Evolutionary conservation across 78 protist genomes (phyloP), one percentile per base, ranked within the genome.

Genomic region (Speleostelium caveatum): DNA sequence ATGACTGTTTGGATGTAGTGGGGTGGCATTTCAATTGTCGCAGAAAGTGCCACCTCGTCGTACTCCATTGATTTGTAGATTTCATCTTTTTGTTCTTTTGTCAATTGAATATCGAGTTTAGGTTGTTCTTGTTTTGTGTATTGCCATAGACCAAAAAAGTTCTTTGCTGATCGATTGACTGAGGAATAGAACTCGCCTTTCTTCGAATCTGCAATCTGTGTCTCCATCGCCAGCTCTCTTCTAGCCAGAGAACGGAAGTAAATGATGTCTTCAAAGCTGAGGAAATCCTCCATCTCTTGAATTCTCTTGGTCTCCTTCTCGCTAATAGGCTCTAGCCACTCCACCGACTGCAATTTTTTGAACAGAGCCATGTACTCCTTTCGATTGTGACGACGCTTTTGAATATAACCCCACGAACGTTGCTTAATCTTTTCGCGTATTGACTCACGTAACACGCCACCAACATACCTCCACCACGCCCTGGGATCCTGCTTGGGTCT

Each of bases 1-100:
- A 83, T 33, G 26, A 83, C 51, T 33, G 67, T 53, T 41, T 55
- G 62, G 30, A 83, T 66, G 60, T 83, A 83, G 30, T 67, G 71
- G 2, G 91, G 73, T 45, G 91, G 91, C 91, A 83, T 83, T 45
- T 83, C 91, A 69, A 83, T 83, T 4, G 89, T 67, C 0, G 89
- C 89, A 59, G 56, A 17, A 3, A 69, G n/a, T 19, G 91, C 77
- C 21, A 83, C 59, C 32, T 83, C 91, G 33, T 83, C 91, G 53
- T 83, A 83, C 45, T 83, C 91, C 80, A 83, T 83, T 22, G 91
- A 83, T 59, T 83, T 83, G 3, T 59, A 72, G 45, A 83, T 83
- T 36, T 83, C 91, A 0, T 72, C 79, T 60, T 83, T 77, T 83
- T 83, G 91, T 32, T 83, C 91, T 60, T 83, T 83, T 24, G 91